Conservation (phyloP, 2,329 filamentous ascomycete species). For the Lachnellula hyalina region DNA sequence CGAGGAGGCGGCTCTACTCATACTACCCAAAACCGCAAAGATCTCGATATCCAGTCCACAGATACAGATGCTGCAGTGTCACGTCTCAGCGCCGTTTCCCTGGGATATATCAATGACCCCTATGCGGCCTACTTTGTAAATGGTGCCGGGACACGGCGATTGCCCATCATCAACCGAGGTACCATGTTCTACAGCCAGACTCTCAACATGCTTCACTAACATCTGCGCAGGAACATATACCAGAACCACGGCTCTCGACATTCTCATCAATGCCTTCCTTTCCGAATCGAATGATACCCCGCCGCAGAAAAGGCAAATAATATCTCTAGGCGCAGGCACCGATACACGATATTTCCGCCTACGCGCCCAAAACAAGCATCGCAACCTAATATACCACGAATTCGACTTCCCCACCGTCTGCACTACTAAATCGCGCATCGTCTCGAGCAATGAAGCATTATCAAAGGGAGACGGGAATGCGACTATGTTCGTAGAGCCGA, state of each 20-base stretch:
- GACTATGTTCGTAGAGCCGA: constrained; percentile 38
- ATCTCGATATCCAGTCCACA: constrained; percentile 78
- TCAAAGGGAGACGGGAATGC: constrained; percentile 3
- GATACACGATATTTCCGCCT: constrained; percentile 85
- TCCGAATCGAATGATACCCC: constrained; percentile 15
- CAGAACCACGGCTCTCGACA: constrained; percentile 77
- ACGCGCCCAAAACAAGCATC: constrained; percentile 26
- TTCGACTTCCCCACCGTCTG: constrained; percentile 79
- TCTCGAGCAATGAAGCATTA: constrained; percentile 13
- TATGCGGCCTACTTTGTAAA: constrained; percentile 68
- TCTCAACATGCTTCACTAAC: background rate
- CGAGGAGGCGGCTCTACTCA: constrained; percentile 10
- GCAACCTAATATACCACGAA: constrained; percentile 73
- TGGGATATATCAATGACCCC: constrained; percentile 78
- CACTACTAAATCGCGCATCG: constrained; percentile 41
- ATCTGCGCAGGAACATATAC: constrained; percentile 73
- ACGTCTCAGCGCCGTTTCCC: constrained; percentile 77
- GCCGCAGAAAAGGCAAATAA: constrained; percentile 59
- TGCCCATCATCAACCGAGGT: constrained; percentile 95
- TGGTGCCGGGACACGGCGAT: constrained; percentile 53
- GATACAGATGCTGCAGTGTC: constrained; percentile 89
- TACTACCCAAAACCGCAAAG: constrained; percentile 44
- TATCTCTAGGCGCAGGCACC: constrained; percentile 89
- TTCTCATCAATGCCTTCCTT: constrained; percentile 69
- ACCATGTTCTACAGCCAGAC: constrained; percentile 9